A percentile compares a stretch with the other conserved stretches of the same genome.
Conservation (phyloP, 2,329 filamentous ascomycete genomes). For the Lizonia empirigonia region DNA sequence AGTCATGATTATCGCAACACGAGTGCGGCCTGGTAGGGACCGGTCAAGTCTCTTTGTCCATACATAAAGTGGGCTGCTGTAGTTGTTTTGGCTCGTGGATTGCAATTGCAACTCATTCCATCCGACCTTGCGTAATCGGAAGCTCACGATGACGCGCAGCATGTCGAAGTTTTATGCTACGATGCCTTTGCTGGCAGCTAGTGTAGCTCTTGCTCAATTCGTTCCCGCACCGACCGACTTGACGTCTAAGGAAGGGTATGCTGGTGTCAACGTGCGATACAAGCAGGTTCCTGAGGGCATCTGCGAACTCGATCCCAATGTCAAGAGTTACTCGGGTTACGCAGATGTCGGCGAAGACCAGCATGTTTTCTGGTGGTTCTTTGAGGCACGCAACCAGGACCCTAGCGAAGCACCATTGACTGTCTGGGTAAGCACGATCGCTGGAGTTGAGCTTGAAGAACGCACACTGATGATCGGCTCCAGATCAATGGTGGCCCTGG, state of each 20-base stretch:
- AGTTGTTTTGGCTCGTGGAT: neutral
- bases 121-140: too few species aligned
- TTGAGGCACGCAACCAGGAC: slow-evolving; percentile 59
- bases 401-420: slow-evolving; percentile 61
- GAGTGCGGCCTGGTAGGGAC: slow-evolving; percentile 3
- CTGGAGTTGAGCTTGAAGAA: too few species aligned
- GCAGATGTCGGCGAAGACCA: slow-evolving; percentile 58
- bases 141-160: slow-evolving; percentile 15
- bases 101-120: neutral
- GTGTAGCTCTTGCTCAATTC: slow-evolving; percentile 48
- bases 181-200: slow-evolving; percentile 27
- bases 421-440: slow-evolving; percentile 54
- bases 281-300: slow-evolving; percentile 61
- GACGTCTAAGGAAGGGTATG: slow-evolving; percentile 51
- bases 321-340: slow-evolving; percentile 63
- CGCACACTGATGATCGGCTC: neutral
- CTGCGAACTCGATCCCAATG: slow-evolving; percentile 61
- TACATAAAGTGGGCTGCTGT: slow-evolving; percentile 1
- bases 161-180: slow-evolving; percentile 17
- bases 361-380: slow-evolving; percentile 64
- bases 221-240: slow-evolving; percentile 54
- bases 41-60: neutral
- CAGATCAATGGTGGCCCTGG: slow-evolving; percentile 62
- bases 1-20: slow-evolving; percentile 9
- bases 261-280: slow-evolving; percentile 61